These are phyloP conservation scores for Diaporthe citri DNA, from an alignment of 2,329 filamentous ascomycete species.

Conservation along the genomic window DNA sequence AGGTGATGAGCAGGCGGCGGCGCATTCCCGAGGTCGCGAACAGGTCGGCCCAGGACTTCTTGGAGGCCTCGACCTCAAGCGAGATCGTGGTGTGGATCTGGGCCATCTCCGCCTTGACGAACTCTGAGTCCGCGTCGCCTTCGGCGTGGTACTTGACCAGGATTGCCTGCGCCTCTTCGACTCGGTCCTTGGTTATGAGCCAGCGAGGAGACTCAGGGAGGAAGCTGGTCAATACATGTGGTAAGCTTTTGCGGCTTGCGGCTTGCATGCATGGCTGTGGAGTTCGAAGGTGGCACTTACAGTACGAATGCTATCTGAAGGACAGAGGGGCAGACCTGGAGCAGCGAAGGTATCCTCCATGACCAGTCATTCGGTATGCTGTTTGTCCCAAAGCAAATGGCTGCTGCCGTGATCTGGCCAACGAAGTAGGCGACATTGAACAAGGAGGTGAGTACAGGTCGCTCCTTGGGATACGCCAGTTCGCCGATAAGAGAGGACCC, in stretches of 20 bases:
- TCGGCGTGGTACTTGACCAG: slow-evolving; percentile 63
- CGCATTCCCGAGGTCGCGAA: slow-evolving; percentile 63
- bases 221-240: slow-evolving; percentile 36
- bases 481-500: slow-evolving; percentile 71
- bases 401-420: slow-evolving; percentile 63
- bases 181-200: slow-evolving; percentile 49
- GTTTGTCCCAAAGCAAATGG: slow-evolving; percentile 62
- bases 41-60: slow-evolving; percentile 65
- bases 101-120: slow-evolving; percentile 70
- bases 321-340: slow-evolving; percentile 57
- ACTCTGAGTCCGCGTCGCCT: slow-evolving; percentile 61
- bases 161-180: slow-evolving; percentile 50
- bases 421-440: slow-evolving; percentile 72
- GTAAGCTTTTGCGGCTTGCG: not conserved
- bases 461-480: slow-evolving; percentile 71
- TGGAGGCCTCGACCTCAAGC: slow-evolving; percentile 65
- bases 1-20: slow-evolving; percentile 61
- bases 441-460: slow-evolving; percentile 68
- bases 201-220: slow-evolving; percentile 52
- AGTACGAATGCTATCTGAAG: slow-evolving; percentile 56
- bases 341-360: slow-evolving; percentile 56
- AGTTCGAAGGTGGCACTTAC: slow-evolving; percentile 42
- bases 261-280: too few species aligned
- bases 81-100: slow-evolving; percentile 71
- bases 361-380: slow-evolving; percentile 47